Evolutionary conservation across 2,329 filamentous ascomycete genomes (phyloP).

Genomic region (Xylaria sp.): DNA sequence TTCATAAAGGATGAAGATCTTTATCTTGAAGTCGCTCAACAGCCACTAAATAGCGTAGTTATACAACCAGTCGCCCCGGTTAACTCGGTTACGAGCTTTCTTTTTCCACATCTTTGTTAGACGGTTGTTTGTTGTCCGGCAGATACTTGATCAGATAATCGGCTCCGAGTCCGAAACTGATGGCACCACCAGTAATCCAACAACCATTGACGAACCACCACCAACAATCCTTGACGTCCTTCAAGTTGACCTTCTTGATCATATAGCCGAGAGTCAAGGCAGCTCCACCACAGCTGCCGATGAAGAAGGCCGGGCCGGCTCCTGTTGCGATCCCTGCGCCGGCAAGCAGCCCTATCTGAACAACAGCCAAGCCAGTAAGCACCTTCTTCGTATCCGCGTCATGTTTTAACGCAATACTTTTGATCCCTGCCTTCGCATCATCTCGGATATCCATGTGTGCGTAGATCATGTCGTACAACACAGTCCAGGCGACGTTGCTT

Average conservation of each 20-base stretch:
- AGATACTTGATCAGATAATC: conserved; percentile 64
- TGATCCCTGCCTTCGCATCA: conserved; percentile 85
- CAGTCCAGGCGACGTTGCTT: conserved; percentile 84
- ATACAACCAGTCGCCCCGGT: background rate
- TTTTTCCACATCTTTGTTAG: background rate
- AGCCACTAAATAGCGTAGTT: background rate
- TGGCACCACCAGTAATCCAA: conserved; percentile 69
- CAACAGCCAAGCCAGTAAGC: conserved; percentile 69
- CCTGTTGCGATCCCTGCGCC: conserved; percentile 71
- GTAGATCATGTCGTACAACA: conserved; percentile 92
- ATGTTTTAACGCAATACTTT: conserved; percentile 83
- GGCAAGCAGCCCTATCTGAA: conserved; percentile 72
- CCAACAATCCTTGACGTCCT: conserved; percentile 72
- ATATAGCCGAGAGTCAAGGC: conserved; percentile 66
- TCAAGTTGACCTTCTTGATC: conserved; percentile 71
- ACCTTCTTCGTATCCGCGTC: conserved; percentile 78
- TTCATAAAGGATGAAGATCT: background rate
- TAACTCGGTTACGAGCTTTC: conserved; percentile 5
- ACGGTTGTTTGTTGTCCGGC: conserved; percentile 34
- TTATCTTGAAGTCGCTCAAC: background rate
- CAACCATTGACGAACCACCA: conserved; percentile 79
- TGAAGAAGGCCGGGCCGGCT: conserved; percentile 72
- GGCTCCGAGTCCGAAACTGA: conserved; percentile 62
- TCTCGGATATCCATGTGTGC: conserved; percentile 91
- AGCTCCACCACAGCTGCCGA: conserved; percentile 70